Evolutionary conservation across 768 basidiomycete genomes (phyloP), one percentile per base, ranked within the genome.

Genomic region (Amylocystis lapponica): DNA sequence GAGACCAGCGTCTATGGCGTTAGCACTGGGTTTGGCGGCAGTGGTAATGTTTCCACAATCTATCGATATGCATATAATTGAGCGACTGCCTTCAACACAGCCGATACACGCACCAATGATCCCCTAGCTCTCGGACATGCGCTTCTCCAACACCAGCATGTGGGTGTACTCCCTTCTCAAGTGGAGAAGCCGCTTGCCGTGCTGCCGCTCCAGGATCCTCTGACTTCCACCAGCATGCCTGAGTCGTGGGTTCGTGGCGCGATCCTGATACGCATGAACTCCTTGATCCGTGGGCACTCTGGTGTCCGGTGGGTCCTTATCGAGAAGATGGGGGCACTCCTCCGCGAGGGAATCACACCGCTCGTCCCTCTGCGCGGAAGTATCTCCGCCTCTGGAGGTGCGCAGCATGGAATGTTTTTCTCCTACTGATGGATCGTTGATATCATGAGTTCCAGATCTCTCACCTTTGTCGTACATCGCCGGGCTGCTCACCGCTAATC

Each of bases 351-450:
- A 50, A 75, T 93, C 53, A 86, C 79, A 4, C 85, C 86, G 0
- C 62, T 91, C n/a, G 84, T 93, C n/a, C 90, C 90, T n/a, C 68
- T 93, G 5, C 78, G 90, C 7, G 86, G 87, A 22, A 86, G 81
- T 45, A 83, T 93, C 46, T 87, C 84, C 20, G 81, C 90, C 7
- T 86, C 81, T 31, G 90, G 90, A 64, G 84, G 85, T 83, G 49
- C 30, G 66, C 54, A 50, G 38, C 27, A 21, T 46, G 30, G 33
- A 45, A n/a, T n/a, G n/a, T n/a, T n/a, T n/a, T n/a, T 36, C n/a
- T 16, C 27, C 16, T 19, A 27, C 10, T 33, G 14, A 6, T 33
- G 14, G n/a, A n/a, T 9, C 19, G 3, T 17, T 49, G 3, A 26
- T 23, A n/a, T 36, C 27, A 3, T 8, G 22, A 13, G 5, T 17